phyloP scores from a whole-genome alignment of 116 monocot genomes.

The Posidonia oceanica region DNA sequence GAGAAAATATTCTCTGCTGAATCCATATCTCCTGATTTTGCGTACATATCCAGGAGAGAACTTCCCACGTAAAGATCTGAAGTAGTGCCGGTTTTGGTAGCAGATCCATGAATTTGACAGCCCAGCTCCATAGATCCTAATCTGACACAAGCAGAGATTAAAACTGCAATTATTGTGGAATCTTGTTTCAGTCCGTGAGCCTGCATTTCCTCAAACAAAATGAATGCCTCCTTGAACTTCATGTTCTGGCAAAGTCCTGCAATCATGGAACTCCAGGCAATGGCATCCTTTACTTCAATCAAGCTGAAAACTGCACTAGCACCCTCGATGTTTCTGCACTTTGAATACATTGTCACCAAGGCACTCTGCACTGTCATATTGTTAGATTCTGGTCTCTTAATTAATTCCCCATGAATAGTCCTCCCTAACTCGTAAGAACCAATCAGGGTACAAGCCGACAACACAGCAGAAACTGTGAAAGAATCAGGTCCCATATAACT shows the following conservation, averaged over 20 bases:
- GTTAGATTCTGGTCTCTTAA: conserved; percentile 9
- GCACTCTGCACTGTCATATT: conserved; percentile 8
- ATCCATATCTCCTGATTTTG: conserved; percentile 17
- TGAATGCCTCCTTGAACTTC: conserved; percentile 9
- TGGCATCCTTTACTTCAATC: conserved; percentile 5
- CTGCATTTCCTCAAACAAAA: conserved; percentile 18
- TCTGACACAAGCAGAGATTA: conserved; percentile 13
- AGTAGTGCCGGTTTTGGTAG: conserved; percentile 21
- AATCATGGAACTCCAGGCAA: conserved; percentile 31
- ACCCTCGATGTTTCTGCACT: conserved; percentile 5
- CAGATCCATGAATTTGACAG: conserved; percentile 25
- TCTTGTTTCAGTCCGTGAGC: conserved; percentile 20
- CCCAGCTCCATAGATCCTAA: conserved; percentile 16
- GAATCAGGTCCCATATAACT: conserved; percentile 5
- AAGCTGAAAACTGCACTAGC: conserved; percentile 11
- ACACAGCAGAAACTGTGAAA: conserved; percentile 12
- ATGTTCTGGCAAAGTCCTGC: conserved; percentile 13
- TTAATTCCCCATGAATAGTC: conserved; percentile 12
- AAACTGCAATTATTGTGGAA: conserved; percentile 20
- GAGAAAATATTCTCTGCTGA: conserved; percentile 14
- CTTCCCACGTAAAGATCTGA: conserved; percentile 24
- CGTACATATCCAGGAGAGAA: conserved; percentile 41
- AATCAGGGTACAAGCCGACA: conserved; percentile 11
- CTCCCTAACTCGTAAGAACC: not conserved
- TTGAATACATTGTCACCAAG: conserved; percentile 21